Conservation (phyloP, 257 asterid species). For the Rehmannia glutinosa region DNA sequence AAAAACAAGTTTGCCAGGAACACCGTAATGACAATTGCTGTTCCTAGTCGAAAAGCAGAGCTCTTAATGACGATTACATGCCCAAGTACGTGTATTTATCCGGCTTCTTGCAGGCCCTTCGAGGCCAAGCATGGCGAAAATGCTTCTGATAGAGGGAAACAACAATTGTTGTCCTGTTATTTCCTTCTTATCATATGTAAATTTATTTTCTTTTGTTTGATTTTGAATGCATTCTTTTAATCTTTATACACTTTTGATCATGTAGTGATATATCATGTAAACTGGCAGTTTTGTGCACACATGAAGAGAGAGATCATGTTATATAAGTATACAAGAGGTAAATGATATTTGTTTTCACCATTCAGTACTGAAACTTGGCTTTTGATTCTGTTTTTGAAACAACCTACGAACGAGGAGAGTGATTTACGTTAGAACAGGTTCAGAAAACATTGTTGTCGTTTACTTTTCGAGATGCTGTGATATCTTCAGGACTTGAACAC, state of each 20-base stretch:
- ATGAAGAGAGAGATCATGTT: background rate
- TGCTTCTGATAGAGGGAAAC: background rate
- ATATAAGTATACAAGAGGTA: background rate
- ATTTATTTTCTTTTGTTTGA: constrained; percentile 1
- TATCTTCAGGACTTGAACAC: too few relatives aligned
- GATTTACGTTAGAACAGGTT: too few relatives aligned
- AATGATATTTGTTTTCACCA: too few relatives aligned
- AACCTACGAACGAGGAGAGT: too few relatives aligned
- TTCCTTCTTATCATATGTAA: constrained; percentile 5
- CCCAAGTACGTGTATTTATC: background rate
- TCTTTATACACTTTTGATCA: constrained; percentile 5
- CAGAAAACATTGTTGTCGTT: too few relatives aligned
- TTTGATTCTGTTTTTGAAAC: too few relatives aligned
- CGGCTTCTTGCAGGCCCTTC: too few relatives aligned
- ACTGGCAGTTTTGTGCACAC: background rate
- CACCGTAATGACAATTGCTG: constrained; percentile 41
- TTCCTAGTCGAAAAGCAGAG: constrained; percentile 22
- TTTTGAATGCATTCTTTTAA: constrained; percentile 27
- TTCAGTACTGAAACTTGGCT: too few relatives aligned
- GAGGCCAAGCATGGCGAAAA: background rate
- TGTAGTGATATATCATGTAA: background rate
- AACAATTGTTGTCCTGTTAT: background rate
- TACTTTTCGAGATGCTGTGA: too few relatives aligned
- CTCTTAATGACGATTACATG: background rate
- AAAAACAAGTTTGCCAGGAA: constrained; percentile 28